Base-by-base conservation (phyloP, 495 filamentous ascomycete species). In the Neurospora hispaniola region DNA sequence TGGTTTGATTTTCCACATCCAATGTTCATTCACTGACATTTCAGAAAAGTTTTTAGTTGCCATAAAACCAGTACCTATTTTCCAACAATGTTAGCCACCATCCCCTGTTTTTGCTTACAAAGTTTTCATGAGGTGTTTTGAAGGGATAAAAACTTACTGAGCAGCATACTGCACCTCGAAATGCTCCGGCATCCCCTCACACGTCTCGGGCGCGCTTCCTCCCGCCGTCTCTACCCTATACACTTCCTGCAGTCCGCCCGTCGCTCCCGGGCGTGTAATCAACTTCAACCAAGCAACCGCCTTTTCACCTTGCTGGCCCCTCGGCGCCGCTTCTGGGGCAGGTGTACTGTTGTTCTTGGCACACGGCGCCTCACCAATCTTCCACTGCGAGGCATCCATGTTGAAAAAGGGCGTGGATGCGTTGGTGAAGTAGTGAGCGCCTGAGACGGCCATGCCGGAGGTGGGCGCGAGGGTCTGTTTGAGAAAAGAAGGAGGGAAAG, bases 141-240 rank as follows among this genome's bases (percentile, higher is more conserved):
- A 5, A 38, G 6, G 23, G 12, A 68, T 8, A 16, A 87, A 72
- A 73, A 87, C 86, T 77, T 94, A 98, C 84, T 93, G 89, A 9
- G 95, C 89, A 14, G 93, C 85, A 82, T 99, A 99, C 79, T 93
- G 84, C 42, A 96, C 87, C 69, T 88, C 80, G 74, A 99, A 94
- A 6, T 77, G 70, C 40, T 82, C 80, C 2, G 85, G 80, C 85
- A 88, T 84, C 1, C 90, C 91, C 44, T 88, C 78, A 80, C 96
- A 99, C 1, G 89, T 94, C 43, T 86, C 82, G 0, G 96, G 94
- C 1, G 93, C 78, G n/a, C 83, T 85, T 20, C 96, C 96, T 11
- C 93, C 93, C 3, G 90, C 93, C 1, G 96, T 99, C 77, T 93
- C 85, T 18, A 98, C 82, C n/a, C 96, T 86, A 78, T 96, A 98